These are phyloP conservation scores for Periconia digitata DNA, from an alignment of 2,329 filamentous ascomycete genomes.

Conservation along the genomic window DNA sequence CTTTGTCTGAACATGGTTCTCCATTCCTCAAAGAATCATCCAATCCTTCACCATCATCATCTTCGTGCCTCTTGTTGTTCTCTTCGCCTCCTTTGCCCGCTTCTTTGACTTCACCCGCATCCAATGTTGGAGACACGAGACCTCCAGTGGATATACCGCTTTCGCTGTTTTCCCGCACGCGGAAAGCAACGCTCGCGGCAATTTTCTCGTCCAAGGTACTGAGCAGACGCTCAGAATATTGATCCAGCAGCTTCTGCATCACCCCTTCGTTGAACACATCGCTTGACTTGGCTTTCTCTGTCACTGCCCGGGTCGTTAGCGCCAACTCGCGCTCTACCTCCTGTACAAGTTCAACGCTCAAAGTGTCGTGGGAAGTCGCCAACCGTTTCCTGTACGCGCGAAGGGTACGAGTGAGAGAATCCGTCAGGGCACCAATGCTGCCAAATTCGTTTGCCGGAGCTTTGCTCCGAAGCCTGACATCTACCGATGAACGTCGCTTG, in stretches of 20 bases:
- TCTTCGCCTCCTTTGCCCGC: conserved; percentile 6
- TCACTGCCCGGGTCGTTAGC: conserved; percentile 48
- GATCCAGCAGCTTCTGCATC: conserved; percentile 64
- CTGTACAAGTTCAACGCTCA: conserved; percentile 49
- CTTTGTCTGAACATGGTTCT: background rate
- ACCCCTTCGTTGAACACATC: conserved; percentile 45
- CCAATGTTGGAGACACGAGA: conserved; percentile 10
- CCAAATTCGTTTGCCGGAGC: conserved; percentile 38
- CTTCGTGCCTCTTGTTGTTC: background rate
- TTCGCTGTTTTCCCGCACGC: conserved; percentile 38
- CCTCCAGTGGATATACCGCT: conserved; percentile 16
- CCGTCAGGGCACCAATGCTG: conserved; percentile 47
- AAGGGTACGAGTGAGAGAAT: conserved; percentile 60
- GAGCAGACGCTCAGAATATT: conserved; percentile 73
- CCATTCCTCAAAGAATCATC: background rate
- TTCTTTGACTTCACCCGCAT: conserved; percentile 1
- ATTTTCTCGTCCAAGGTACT: conserved; percentile 73
- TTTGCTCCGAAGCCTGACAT: conserved; percentile 53
- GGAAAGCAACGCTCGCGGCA: conserved; percentile 41
- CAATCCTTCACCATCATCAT: background rate
- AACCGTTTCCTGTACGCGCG: conserved; percentile 62
- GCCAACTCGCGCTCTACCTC: conserved; percentile 62
- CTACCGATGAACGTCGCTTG: conserved; percentile 52
- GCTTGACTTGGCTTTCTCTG: conserved; percentile 45
- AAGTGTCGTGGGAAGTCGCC: conserved; percentile 48